A percentile compares a stretch with the other conserved stretches of the same genome.
Evolutionary conservation across 805 yeast genomes (phyloP).

Genomic region (Cyberlindnera euphorbiiphila): DNA sequence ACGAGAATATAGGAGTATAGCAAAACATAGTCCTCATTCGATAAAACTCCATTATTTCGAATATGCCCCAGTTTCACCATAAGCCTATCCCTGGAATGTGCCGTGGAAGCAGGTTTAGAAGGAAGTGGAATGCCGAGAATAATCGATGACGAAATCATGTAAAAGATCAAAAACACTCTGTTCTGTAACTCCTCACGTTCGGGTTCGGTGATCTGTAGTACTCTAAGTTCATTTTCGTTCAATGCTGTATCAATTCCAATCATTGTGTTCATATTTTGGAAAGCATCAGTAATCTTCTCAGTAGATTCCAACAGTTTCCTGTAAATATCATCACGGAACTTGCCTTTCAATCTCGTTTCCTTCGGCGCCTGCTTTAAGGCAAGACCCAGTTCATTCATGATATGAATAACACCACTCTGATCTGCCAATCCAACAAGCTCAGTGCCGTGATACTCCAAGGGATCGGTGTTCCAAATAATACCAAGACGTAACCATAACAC

Average conservation of each 20-base stretch:
- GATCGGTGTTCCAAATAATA: conserved; percentile 74
- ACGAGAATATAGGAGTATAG: conserved; percentile 74
- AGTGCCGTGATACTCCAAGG: conserved; percentile 41
- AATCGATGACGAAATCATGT: conserved; percentile 74
- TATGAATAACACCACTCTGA: conserved; percentile 42
- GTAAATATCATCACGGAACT: conserved; percentile 55
- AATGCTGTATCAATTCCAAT: conserved; percentile 58
- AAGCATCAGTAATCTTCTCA: conserved; percentile 65
- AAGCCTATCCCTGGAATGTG: conserved; percentile 67
- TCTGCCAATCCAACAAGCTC: conserved; percentile 26
- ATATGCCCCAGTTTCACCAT: conserved; percentile 60
- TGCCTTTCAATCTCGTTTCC: conserved; percentile 72
- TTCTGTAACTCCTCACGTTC: conserved; percentile 71
- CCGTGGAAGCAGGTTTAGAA: conserved; percentile 70
- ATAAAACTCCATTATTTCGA: conserved; percentile 38
- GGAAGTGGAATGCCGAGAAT: conserved; percentile 76
- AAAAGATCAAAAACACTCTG: conserved; percentile 69
- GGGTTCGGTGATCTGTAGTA: conserved; percentile 47
- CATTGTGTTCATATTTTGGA: conserved; percentile 68
- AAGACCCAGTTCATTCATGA: conserved; percentile 57
- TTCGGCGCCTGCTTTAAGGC: conserved; percentile 67
- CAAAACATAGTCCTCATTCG: conserved; percentile 72
- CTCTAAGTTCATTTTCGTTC: conserved; percentile 48
- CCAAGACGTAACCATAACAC: conserved; percentile 79
- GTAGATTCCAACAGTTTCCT: conserved; percentile 49